Evolutionary conservation across 2,329 filamentous ascomycete genomes (phyloP).

Genomic region (Juglanconis sp.): DNA sequence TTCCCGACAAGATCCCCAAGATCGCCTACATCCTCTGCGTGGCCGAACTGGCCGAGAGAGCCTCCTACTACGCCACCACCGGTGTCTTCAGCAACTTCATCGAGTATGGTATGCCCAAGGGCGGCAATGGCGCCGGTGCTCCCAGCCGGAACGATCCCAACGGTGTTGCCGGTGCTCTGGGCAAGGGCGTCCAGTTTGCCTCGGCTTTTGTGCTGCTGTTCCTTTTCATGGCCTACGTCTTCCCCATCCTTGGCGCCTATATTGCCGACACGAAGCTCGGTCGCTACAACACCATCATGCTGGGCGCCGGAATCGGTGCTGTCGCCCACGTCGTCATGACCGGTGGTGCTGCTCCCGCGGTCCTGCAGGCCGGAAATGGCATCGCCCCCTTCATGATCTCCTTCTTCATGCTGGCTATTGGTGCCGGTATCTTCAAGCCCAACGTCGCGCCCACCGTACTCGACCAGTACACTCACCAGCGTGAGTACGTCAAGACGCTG

Average conservation of each 20-base stretch:
- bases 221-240: slow-evolving; percentile 46
- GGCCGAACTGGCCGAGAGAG: slow-evolving; percentile 50
- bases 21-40: slow-evolving; percentile 45
- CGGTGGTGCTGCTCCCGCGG: slow-evolving; percentile 57
- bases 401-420: slow-evolving; percentile 63
- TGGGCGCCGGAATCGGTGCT: slow-evolving; percentile 52
- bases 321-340: slow-evolving; percentile 64
- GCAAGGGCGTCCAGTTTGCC: slow-evolving; percentile 45
- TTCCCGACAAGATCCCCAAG: slow-evolving; percentile 41
- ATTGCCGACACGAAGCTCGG: slow-evolving; percentile 64
- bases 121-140: slow-evolving; percentile 32
- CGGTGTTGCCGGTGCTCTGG: slow-evolving; percentile 47
- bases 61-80: slow-evolving; percentile 50
- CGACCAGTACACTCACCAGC: slow-evolving; percentile 41
- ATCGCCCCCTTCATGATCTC: slow-evolving; percentile 61
- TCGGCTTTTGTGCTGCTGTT: slow-evolving; percentile 44
- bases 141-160: slow-evolving; percentile 29
- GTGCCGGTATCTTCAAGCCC: slow-evolving; percentile 69
- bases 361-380: slow-evolving; percentile 48
- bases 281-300: slow-evolving; percentile 63
- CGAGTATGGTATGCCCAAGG: slow-evolving; percentile 47
- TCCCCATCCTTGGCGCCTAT: slow-evolving; percentile 50
- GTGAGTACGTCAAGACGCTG: slow-evolving; percentile 38
- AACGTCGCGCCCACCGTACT: slow-evolving; percentile 45
- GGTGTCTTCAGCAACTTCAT: slow-evolving; percentile 54